Conservation (phyloP, 345 rosid genomes). For the Citrus sinensis region DVS_A1.0 CM039162.1:29375501-29376000, state of each 20-base stretch:
- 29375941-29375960: background rate
- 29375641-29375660: background rate
- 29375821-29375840: constrained; percentile 46
- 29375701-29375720: constrained; percentile 31
- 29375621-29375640: background rate
- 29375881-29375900: constrained; percentile 10
- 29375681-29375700: background rate
- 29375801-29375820: constrained; percentile 52
- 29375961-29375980: background rate
- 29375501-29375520: constrained; percentile 80
- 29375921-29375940: constrained; percentile 24
- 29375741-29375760: constrained; percentile 39
- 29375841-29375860: constrained; percentile 50
- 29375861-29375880: background rate
- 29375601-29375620: background rate
- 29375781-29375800: constrained; percentile 22
- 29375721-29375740: constrained; percentile 53
- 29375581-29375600: constrained; percentile 20
- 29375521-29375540: constrained; percentile 76
- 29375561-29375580: background rate
- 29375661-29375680: background rate
- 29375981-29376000: background rate
- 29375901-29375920: constrained; percentile 6
- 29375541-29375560: constrained; percentile 20
- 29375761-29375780: constrained; percentile 50